Conservation (phyloP, 2,329 filamentous ascomycete genomes). For the Botrytis pseudocinerea region DNA sequence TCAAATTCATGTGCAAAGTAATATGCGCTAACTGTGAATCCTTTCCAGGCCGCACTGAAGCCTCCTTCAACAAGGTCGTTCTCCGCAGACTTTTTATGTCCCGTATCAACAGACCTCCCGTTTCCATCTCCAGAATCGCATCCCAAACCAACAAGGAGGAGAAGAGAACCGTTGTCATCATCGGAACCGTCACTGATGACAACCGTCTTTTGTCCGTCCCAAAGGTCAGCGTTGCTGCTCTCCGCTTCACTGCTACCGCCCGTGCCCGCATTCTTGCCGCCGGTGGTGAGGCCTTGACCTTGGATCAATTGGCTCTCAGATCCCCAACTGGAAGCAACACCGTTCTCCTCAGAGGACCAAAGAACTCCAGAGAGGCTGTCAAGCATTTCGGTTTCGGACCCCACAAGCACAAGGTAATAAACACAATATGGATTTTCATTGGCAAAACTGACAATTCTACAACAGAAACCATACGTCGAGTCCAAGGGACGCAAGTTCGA, state of each 20-base stretch:
- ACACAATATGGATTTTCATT: slow-evolving; percentile 30
- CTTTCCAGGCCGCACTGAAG: slow-evolving; percentile 81
- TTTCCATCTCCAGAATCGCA: slow-evolving; percentile 90
- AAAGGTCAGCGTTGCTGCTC: slow-evolving; percentile 90
- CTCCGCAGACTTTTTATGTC: slow-evolving; percentile 98
- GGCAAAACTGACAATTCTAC: slow-evolving; percentile 41
- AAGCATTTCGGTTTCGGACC: slow-evolving; percentile 99
- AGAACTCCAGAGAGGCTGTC: slow-evolving; percentile 96
- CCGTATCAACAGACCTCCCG: slow-evolving; percentile 94
- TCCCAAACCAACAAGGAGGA: slow-evolving; percentile 65
- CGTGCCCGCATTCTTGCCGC: slow-evolving; percentile 91
- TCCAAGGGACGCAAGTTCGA: slow-evolving; percentile 99
- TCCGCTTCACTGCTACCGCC: slow-evolving; percentile 95
- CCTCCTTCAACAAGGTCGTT: slow-evolving; percentile 98
- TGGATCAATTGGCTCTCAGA: slow-evolving; percentile 95
- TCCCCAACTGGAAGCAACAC: slow-evolving; percentile 97
- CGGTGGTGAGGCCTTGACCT: slow-evolving; percentile 90
- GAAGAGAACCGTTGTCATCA: slow-evolving; percentile 87
- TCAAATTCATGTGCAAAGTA: not conserved
- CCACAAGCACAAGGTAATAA: slow-evolving; percentile 89
- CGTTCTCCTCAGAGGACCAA: slow-evolving; percentile 93
- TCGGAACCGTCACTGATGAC: slow-evolving; percentile 97
- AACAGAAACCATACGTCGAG: slow-evolving; percentile 89
- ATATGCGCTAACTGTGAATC: slow-evolving; percentile 14
- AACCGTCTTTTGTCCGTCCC: slow-evolving; percentile 88